These are phyloP conservation scores for Lentinula novae-zelandiae DNA, from an alignment of 1,284 basidiomycete genomes.

Conservation along the genomic window DNA sequence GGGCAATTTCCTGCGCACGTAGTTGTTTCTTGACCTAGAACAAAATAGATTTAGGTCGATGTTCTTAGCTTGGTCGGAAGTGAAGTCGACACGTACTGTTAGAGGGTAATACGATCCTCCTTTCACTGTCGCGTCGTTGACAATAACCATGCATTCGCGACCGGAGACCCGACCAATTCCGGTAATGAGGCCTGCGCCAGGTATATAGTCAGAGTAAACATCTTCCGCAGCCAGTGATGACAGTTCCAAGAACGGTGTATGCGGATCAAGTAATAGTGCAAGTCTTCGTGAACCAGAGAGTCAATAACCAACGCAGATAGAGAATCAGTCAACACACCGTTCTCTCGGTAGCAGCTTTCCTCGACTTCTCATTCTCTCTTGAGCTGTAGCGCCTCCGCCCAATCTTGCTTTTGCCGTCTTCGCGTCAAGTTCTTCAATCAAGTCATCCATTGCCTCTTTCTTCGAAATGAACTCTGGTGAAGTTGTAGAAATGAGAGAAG, in stretches of 20 bases:
- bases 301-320: background rate
- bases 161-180: constrained; percentile 83
- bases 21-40: constrained; percentile 90
- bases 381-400: constrained; percentile 68
- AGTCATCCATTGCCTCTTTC: constrained; percentile 60
- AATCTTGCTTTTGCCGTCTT: constrained; percentile 54
- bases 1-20: constrained; percentile 89
- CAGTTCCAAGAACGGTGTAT: constrained; percentile 89
- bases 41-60: background rate
- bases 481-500: constrained; percentile 62
- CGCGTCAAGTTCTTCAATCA: constrained; percentile 60
- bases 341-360: constrained; percentile 88
- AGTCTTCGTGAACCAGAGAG: constrained; percentile 27
- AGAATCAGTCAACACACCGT: constrained; percentile 44
- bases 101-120: constrained; percentile 93
- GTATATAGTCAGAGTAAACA: constrained; percentile 81
- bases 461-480: constrained; percentile 70
- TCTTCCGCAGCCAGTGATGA: constrained; percentile 85
- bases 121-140: constrained; percentile 94
- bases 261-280: constrained; percentile 72
- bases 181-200: constrained; percentile 89
- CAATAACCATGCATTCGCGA: constrained; percentile 83
- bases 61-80: background rate
- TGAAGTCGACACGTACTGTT: constrained; percentile 50
- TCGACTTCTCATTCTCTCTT: constrained; percentile 72